Base-by-base conservation (phyloP, 768 basidiomycete genomes). In the Mrakia gelida region DNA sequence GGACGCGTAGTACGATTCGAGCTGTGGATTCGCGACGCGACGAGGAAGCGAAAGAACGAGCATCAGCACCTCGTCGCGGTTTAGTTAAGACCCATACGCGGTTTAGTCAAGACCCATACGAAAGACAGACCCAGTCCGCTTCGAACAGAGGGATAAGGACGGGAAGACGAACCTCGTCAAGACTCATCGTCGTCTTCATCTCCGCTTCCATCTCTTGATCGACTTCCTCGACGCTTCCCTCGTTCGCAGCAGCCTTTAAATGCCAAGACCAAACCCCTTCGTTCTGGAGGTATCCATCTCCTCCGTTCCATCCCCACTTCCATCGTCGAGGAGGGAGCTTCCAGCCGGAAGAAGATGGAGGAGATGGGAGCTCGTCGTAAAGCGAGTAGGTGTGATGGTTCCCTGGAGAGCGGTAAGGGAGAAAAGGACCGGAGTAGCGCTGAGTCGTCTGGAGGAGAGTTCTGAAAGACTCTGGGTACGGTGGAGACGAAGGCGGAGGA, bases 281-380 rank as follows among this genome's bases (percentile, higher is more conserved):
- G 63, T 38, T 34, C 4, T 34, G n/a, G 7, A 65, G 63, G 30
- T 78, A 78, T 4, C 28, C 63, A 21, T 70, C 63, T 32, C 54
- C 71, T 26, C 32, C 45, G 23, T 52, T 41, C 77, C 77, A 73
- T 5, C 77, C 77, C 72, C 77, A 78, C 28, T 71, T 72, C 77
- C 72, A 67, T 9, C 77, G 38, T 0, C 28, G 18, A 1, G 71
- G 34, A 5, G 18, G 26, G 15, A 34, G 70, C 41, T 54, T 43
- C 38, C 71, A 59, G 43, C 30, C 56, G 15, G 43, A 30, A 30
- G 9, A 38, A 3, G 59, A 18, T n/a, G 76, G 70, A 21, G 59
- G 61, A 13, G 49, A 52, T 21, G 77, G 77, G 18, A 78, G 59
- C 26, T 10, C n/a, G 71, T 78, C 77, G 61, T 78, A 78, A 0